A percentile compares a stretch with the other conserved stretches of the same genome.
Conservation (phyloP, 2,329 filamentous ascomycete genomes). For the Celoporthe dispersa region DNA sequence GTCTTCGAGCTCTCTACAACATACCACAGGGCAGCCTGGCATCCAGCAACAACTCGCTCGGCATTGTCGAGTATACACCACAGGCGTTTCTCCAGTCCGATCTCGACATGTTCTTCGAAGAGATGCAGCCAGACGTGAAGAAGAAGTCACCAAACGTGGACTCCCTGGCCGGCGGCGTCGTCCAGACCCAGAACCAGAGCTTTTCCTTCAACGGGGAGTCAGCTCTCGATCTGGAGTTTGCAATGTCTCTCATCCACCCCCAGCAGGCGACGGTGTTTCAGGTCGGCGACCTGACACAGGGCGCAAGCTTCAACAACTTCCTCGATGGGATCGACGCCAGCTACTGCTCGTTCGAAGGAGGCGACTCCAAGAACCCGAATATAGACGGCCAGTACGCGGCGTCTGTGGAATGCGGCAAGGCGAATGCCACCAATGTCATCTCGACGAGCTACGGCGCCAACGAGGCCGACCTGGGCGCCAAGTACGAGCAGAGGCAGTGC, state of each 20-base stretch:
- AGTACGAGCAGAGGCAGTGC: constrained; percentile 57
- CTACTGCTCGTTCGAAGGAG: constrained; percentile 50
- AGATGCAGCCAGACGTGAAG: constrained; percentile 47
- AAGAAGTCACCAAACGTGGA: constrained; percentile 44
- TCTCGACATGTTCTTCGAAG: constrained; percentile 52
- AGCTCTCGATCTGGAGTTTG: constrained; percentile 43
- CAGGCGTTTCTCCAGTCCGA: constrained; percentile 58
- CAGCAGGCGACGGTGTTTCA: constrained; percentile 56
- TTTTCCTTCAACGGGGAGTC: constrained; percentile 46
- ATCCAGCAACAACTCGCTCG: constrained; percentile 51
- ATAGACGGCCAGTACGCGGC: constrained; percentile 43
- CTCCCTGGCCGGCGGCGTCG: constrained; percentile 41
- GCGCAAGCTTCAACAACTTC: constrained; percentile 35
- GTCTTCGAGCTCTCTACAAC: constrained; percentile 54
- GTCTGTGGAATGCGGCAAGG: constrained; percentile 51
- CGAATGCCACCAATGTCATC: constrained; percentile 55
- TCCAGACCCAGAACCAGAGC: constrained; percentile 42
- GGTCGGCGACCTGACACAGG: constrained; percentile 42
- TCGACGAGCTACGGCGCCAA: constrained; percentile 58
- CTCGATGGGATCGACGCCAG: constrained; percentile 49
- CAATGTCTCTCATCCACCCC: constrained; percentile 55
- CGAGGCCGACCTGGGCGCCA: constrained; percentile 52
- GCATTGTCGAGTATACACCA: constrained; percentile 59
- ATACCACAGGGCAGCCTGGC: constrained; percentile 45
- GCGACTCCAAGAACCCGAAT: constrained; percentile 42